Base-by-base conservation (phyloP, 306 rosid genomes). In the Pterocarpus macrocarpus region DNA sequence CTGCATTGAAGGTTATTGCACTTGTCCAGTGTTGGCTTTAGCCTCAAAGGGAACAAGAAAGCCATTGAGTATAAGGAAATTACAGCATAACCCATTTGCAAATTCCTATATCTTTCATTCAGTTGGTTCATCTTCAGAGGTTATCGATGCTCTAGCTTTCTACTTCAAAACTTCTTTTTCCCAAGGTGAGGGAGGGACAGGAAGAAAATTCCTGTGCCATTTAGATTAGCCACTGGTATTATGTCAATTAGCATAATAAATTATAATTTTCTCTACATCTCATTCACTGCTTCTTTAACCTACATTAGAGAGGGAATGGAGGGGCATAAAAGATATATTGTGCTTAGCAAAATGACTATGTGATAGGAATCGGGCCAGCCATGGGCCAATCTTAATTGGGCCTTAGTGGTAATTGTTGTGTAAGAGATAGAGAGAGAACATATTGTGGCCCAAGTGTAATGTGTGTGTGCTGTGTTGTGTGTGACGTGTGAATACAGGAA, bases 61-160 rank as follows among this genome's bases (percentile, higher is more conserved):
- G 2, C 28, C n/a, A 39, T 44, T 3, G 34, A 66, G 14, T 68
- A 38, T n/a, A 32, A 74, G 32, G 64, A 74, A 38, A 72, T 66
- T 53, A 41, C 43, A 73, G 34, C 62, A 43, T 28, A 32, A 44
- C 30, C 53, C 38, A 28, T 14, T 56, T 15, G 35, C 61, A 82
- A 77, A 69, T 39, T 47, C 35, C 41, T 62, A 70, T 61, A 34
- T 70, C 33, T 69, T 68, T 39, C 32, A 38, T 15, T 63, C 68
- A 17, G 63, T 62, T 71, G 78, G 75, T 71, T 71, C 64, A 56
- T 49, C 41, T 64, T 17, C 70, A 71, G 35, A 64, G 16, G 14
- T 61, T 77, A 12, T 70, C 62, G 32, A 70, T 43, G 22, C 35
- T 50, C 53, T 58, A 50, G 28, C 36, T 63, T 22, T 22, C 28